A percentile compares a stretch with the other conserved stretches of the same genome.
These are phyloP conservation scores for Phaeoacremonium minimum DNA, from an alignment of 2,329 filamentous ascomycete species.

Conservation along the genomic window DNA sequence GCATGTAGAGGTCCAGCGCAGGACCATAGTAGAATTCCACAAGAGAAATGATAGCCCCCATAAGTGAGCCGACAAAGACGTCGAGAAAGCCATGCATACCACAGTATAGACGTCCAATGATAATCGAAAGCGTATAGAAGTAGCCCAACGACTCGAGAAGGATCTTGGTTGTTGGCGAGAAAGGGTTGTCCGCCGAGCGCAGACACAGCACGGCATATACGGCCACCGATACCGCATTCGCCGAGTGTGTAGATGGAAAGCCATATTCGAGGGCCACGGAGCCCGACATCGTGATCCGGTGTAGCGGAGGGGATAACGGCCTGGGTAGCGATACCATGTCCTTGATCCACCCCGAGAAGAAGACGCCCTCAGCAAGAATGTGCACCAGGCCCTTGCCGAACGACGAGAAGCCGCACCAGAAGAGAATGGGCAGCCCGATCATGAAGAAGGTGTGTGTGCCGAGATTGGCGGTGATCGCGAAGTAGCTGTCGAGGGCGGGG, in stretches of 20 bases:
- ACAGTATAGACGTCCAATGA: slow-evolving; percentile 89
- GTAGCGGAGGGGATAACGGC: slow-evolving; percentile 84
- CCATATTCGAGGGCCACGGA: slow-evolving; percentile 94
- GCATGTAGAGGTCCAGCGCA: slow-evolving; percentile 66
- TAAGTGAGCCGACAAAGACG: slow-evolving; percentile 72
- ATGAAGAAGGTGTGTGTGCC: slow-evolving; percentile 99
- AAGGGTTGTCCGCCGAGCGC: slow-evolving; percentile 57
- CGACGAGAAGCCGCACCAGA: slow-evolving; percentile 88
- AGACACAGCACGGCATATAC: slow-evolving; percentile 76
- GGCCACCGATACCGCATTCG: slow-evolving; percentile 92
- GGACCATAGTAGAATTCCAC: slow-evolving; percentile 58
- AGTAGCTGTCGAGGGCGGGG: slow-evolving; percentile 88
- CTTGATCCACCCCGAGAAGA: slow-evolving; percentile 90
- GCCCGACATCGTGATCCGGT: slow-evolving; percentile 95
- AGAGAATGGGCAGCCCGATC: slow-evolving; percentile 87
- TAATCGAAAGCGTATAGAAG: slow-evolving; percentile 83
- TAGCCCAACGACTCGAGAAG: slow-evolving; percentile 68
- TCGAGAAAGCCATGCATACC: slow-evolving; percentile 98
- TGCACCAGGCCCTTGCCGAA: slow-evolving; percentile 79
- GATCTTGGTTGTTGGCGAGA: slow-evolving; percentile 54
- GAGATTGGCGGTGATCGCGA: slow-evolving; percentile 92
- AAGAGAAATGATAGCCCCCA: slow-evolving; percentile 64
- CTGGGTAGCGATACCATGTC: slow-evolving; percentile 90
- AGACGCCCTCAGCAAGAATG: slow-evolving; percentile 74
- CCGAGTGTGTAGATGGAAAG: slow-evolving; percentile 94